These are phyloP conservation scores for Talaromyces sp. DNA, from an alignment of 2,329 filamentous ascomycete genomes.

Conservation along the genomic window DNA sequence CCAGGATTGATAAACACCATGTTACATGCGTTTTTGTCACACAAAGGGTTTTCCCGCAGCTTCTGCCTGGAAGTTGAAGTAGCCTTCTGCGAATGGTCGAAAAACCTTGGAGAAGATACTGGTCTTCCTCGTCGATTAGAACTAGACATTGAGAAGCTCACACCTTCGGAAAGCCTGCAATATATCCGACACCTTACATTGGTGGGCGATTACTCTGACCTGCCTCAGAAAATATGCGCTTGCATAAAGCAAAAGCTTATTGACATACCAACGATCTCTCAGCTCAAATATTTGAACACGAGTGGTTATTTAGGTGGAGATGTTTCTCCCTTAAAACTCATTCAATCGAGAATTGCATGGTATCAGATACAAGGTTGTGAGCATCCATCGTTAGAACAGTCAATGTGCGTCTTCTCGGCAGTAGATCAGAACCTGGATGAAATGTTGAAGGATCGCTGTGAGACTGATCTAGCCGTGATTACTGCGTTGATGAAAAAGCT, in stretches of 20 bases:
- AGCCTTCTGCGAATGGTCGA: constrained; percentile 31
- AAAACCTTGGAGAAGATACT: constrained; percentile 22
- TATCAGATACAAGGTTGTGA: constrained; percentile 34
- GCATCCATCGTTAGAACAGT: constrained; percentile 27
- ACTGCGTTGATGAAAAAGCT: constrained; percentile 31
- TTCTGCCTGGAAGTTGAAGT: constrained; percentile 36
- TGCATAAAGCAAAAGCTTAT: constrained; percentile 31
- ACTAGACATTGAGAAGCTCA: constrained; percentile 38
- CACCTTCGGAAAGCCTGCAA: constrained; percentile 37
- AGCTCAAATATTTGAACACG: constrained; percentile 36
- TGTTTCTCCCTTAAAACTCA: constrained; percentile 27
- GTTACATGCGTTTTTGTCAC: constrained; percentile 43
- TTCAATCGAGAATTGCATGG: constrained; percentile 39
- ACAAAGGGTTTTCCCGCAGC: constrained; percentile 33
- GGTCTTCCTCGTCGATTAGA: constrained; percentile 33
- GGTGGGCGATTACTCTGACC: constrained; percentile 21
- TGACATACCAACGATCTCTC: constrained; percentile 32
- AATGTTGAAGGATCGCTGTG: constrained; percentile 24
- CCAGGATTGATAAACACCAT: constrained; percentile 39
- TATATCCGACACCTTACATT: constrained; percentile 33
- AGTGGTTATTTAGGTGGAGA: constrained; percentile 37
- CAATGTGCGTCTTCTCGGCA: constrained; percentile 34
- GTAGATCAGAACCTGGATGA: constrained; percentile 24
- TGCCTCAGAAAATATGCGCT: constrained; percentile 25
- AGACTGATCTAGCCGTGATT: constrained; percentile 32